These are phyloP conservation scores for Dissophora globulifera DNA, from an alignment of 192 early-diverging fungal genomes.

Conservation along the genomic window DNA sequence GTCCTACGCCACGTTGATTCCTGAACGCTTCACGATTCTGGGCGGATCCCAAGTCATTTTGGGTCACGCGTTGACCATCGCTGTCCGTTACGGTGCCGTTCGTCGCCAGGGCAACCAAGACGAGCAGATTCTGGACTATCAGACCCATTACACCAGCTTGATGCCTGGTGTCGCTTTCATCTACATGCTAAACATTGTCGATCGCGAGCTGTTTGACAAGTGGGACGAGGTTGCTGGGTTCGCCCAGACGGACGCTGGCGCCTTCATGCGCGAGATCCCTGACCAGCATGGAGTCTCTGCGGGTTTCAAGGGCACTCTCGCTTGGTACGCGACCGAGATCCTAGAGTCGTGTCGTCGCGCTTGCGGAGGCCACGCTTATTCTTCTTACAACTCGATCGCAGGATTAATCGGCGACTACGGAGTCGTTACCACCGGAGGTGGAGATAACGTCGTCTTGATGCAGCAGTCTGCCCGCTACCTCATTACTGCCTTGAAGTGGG, in stretches of 20 bases:
- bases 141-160: slow-evolving; percentile 67
- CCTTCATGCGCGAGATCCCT: slow-evolving; percentile 58
- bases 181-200: slow-evolving; percentile 58
- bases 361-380: slow-evolving; percentile 75
- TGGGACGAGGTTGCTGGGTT: slow-evolving; percentile 56
- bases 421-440: slow-evolving; percentile 68
- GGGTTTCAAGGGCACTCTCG: slow-evolving; percentile 60
- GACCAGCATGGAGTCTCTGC: slow-evolving; percentile 71
- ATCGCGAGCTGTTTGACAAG: slow-evolving; percentile 42
- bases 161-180: slow-evolving; percentile 65
- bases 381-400: slow-evolving; percentile 71
- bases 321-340: slow-evolving; percentile 63
- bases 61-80: slow-evolving; percentile 67
- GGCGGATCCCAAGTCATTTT: slow-evolving; percentile 50
- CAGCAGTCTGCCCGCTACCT: slow-evolving; percentile 64
- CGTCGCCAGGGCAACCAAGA: slow-evolving; percentile 70
- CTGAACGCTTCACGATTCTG: slow-evolving; percentile 67
- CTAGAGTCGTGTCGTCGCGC: slow-evolving; percentile 63
- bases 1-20: slow-evolving; percentile 71
- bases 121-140: slow-evolving; percentile 75
- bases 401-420: slow-evolving; percentile 69
- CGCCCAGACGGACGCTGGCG: slow-evolving; percentile 58
- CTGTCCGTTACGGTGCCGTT: slow-evolving; percentile 67
- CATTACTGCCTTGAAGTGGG: slow-evolving; percentile 43
- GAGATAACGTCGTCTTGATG: slow-evolving; percentile 56